Evolutionary conservation across 1,284 basidiomycete species (phyloP), one percentile per base, ranked within the genome.

Genomic region (Ustilago esculenta): DNA sequence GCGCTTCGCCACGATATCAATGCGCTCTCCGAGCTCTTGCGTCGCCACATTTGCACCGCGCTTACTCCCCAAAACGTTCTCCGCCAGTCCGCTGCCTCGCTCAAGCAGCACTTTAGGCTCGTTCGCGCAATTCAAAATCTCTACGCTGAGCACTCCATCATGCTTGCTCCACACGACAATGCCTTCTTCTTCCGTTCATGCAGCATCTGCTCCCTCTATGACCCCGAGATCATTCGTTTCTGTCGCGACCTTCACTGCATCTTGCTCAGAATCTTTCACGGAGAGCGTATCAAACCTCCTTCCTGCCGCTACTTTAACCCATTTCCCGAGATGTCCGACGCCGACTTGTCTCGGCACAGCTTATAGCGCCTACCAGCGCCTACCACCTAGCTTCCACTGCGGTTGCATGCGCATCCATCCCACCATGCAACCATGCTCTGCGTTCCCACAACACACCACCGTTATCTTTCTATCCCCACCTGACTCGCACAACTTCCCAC

Each of bases 151-250:
- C 46, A 58, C 39, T 44, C 20, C 17, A 44, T 54, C 45, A 50
- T 54, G 50, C 55, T 65, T 11, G 46, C 61, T 9, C 61, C 55
- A 27, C 23, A 50, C 30, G 61, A 58, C 40, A 32, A 58, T 18
- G 46, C 50, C 20, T 65, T 65, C 43, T 50, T 65, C 21, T 58
- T 49, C 41, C 34, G 55, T 5, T 37, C 34, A 10, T 65, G 61
- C 47, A 46, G 54, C 7, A 32, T 65, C 36, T 65, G 61, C 39
- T 24, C 45, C 4, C 24, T 48, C 18, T 65, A 65, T 24, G 55
- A 65, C 27, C 55, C 50, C 9, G 49, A 65, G 24, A 58, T 65
- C 46, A 58, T 65, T 14, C 55, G 51, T 27, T 65, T 65, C 46
- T 53, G 40, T 21, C 50, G 54, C 18, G 61, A 65, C 14, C 43